Evolutionary conservation across 1,284 basidiomycete species (phyloP).

Genomic region (Thelephora terrestris): DNA sequence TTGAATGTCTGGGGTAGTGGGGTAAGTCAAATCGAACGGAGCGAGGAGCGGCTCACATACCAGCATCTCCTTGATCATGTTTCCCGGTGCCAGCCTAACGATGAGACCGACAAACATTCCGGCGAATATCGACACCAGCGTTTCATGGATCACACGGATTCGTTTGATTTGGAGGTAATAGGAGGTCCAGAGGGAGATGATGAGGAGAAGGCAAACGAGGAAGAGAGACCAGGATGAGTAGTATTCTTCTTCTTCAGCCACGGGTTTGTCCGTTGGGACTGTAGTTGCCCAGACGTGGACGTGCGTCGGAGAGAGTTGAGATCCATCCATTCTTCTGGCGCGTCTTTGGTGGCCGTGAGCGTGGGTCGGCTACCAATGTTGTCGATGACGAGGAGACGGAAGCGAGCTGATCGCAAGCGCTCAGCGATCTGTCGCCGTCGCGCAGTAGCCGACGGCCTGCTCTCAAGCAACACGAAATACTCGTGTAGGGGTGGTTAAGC

Average conservation of each 20-base stretch:
- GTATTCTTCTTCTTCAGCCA: conserved; percentile 74
- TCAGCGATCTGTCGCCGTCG: too few species aligned
- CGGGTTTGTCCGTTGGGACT: conserved; percentile 24
- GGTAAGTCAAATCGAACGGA: neutral
- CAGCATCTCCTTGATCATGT: conserved; percentile 95
- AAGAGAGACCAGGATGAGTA: conserved; percentile 93
- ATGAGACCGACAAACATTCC: conserved; percentile 95
- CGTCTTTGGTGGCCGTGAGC: too few species aligned
- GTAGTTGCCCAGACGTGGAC: conserved; percentile 4
- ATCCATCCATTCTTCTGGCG: too few species aligned
- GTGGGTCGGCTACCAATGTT: too few species aligned
- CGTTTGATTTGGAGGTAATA: conserved; percentile 97
- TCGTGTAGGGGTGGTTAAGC: too few species aligned
- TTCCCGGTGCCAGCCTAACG: conserved; percentile 84
- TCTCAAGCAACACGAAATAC: too few species aligned
- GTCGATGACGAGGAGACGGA: too few species aligned
- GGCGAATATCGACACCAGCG: conserved; percentile 90
- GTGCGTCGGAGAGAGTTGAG: too few species aligned
- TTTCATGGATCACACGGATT: conserved; percentile 95
- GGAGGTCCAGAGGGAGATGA: conserved; percentile 90
- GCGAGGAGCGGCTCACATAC: conserved; percentile 43
- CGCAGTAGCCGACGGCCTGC: too few species aligned
- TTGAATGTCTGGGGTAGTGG: conserved; percentile 70
- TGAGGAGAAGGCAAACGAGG: conserved; percentile 90
- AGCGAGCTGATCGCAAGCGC: too few species aligned